These are phyloP conservation scores for Vachellia collinsii DNA, from an alignment of 306 rosid genomes.

Conservation along the genomic window DNA sequence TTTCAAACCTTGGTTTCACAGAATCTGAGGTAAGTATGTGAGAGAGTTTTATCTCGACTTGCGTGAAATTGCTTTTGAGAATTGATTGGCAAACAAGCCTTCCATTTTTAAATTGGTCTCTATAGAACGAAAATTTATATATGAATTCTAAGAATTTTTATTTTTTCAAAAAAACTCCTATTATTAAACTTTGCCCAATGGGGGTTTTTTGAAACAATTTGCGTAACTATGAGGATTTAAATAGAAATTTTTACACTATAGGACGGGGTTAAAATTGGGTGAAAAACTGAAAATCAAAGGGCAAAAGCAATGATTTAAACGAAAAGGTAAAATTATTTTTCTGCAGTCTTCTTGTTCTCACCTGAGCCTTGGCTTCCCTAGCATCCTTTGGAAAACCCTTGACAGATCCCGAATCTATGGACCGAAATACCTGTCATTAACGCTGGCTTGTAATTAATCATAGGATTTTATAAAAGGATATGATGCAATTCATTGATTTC, in stretches of 20 bases:
- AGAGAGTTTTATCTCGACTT: too few relatives aligned
- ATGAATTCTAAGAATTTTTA: not conserved
- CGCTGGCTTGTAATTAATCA: slow-evolving; percentile 27
- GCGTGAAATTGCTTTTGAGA: too few relatives aligned
- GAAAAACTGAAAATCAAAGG: not conserved
- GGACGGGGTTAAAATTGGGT: not conserved
- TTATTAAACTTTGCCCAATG: not conserved
- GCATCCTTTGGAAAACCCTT: slow-evolving; percentile 76
- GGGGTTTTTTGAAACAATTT: not conserved
- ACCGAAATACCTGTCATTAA: slow-evolving; percentile 74
- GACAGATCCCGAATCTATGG: slow-evolving; percentile 85
- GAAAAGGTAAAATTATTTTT: not conserved
- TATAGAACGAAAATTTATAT: not conserved
- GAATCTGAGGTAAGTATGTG: too few relatives aligned
- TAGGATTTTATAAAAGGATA: slow-evolving; percentile 14
- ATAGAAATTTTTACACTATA: not conserved
- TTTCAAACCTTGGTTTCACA: too few relatives aligned
- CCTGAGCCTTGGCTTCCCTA: slow-evolving; percentile 66
- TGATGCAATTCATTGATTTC: slow-evolving; percentile 19
- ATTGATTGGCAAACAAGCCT: too few relatives aligned
- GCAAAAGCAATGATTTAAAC: not conserved
- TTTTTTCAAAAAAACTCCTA: not conserved
- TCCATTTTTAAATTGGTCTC: not conserved
- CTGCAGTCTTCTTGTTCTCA: slow-evolving; percentile 43
- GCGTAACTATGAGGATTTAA: not conserved